Base-by-base conservation (phyloP, 2,329 filamentous ascomycete genomes). In the Diaporthe sp. region DNA sequence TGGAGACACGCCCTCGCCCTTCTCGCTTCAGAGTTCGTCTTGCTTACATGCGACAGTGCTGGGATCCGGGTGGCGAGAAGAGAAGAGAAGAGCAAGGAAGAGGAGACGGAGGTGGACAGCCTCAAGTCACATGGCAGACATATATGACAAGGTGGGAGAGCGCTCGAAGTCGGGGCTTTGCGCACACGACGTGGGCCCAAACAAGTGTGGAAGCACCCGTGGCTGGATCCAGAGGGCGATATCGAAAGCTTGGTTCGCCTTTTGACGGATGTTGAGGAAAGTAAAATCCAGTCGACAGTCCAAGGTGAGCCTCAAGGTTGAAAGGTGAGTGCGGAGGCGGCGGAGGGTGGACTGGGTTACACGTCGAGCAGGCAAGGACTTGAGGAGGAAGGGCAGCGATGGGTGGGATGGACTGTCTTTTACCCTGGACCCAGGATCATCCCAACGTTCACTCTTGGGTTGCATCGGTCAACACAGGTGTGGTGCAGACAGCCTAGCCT, bases 361-460 rank as follows among this genome's bases (percentile, higher is more conserved):
- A 73, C 61, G 34, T 73, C 71, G 39, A 73, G 58, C 46, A 65
- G 71, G 58, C 46, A 34, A 65, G 70, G 46, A 68, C 46, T 42
- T 7, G 68, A 51, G 69, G 53, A 59, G 59, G 58, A 44, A 44
- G 67, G 68, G 75, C 51, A 58, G 44, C 34, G 58, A 65, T 49
- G 65, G 72, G 71, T 69, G 73, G 75, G 74, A 68, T 62, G 68
- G 46, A 67, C 25, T 49, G 51, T 74, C 70, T 75, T 76, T 76
- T 65, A 69, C 73, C 61, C 51, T 74, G 70, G 71, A 74, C 72
- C 72, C 46, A 73, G 71, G 73, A 74, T 72, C 68, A 74, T 75
- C 44, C 61, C 59, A 42, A 67, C 72, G 55, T 72, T 37, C 44
- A 55, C 49, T 42, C 53, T 75, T 71, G 75, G 75, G 75, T 76